These are phyloP conservation scores for Entomortierella chlamydospora DNA, from an alignment of 192 early-diverging fungal species.

Conservation along the genomic window DNA sequence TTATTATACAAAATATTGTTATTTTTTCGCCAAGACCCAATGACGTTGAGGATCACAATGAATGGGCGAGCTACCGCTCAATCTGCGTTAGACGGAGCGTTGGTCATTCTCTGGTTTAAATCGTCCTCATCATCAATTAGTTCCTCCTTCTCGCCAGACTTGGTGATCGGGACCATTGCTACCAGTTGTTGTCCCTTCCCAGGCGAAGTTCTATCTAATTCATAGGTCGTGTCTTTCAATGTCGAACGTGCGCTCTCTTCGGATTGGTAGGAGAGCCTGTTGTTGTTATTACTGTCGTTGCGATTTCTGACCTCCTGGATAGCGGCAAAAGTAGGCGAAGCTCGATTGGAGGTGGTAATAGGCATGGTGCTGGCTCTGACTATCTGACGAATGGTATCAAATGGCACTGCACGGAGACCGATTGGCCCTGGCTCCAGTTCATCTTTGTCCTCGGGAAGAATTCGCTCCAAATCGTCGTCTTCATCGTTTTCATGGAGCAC, in stretches of 20 bases:
- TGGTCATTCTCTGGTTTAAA: no score
- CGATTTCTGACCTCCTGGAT: neutral
- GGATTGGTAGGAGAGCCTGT: neutral
- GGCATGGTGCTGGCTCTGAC: conserved; percentile 48
- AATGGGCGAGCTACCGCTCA: no score
- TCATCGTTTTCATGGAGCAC: neutral
- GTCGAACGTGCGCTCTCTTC: neutral
- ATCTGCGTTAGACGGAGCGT: no score
- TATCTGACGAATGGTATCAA: conserved; percentile 47
- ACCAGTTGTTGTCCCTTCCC: neutral
- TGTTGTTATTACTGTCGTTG: neutral
- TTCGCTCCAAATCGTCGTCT: conserved; percentile 1
- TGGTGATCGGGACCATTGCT: no score
- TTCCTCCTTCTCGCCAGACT: no score
- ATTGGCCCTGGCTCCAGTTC: conserved; percentile 44
- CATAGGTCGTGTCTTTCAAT: neutral
- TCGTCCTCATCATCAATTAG: no score
- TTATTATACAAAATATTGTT: no score
- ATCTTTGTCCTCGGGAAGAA: conserved; percentile 20
- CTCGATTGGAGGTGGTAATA: neutral
- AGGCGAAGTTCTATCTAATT: no score
- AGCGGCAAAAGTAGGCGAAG: conserved; percentile 11
- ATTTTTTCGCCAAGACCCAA: no score
- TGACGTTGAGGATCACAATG: no score
- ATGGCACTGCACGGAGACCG: conserved; percentile 45